Evolutionary conservation across 495 filamentous ascomycete genomes (phyloP), one percentile per base, ranked within the genome.

Genomic region (Tirmania nivea): DNA sequence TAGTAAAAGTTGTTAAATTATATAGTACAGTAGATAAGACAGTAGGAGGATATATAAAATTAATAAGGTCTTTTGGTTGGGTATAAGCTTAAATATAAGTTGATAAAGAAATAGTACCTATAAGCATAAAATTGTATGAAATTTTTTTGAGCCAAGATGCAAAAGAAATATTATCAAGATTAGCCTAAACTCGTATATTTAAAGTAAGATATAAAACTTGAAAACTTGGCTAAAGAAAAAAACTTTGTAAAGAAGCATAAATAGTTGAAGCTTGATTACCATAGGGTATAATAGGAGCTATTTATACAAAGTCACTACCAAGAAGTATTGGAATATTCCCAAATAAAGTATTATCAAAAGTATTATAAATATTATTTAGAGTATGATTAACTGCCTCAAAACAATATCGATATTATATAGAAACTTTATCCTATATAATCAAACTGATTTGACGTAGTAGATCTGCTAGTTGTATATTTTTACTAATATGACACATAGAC

Each of bases 401-500:
- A 17, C 2, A n/a, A 50, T 20, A 50, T 50, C 3, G n/a, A 31
- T 50, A 5, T 20, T 20, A 6, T 11, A 50, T 50, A 19, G 20
- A 52, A 42, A 53, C 52, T 17, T 53, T 35, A 47, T 53, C 35
- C 48, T 31, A 52, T n/a, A 31, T 52, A 35, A 51, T 17, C 14
- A 39, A 20, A 12, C 35, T 21, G 4, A 39, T n/a, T 39, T 52
- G 34, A n/a, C 21, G 42, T 47, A 59, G 35, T 14, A 51, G 37
- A 6, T 14, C 20, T 9, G 2, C 48, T 16, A 59, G 25, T 31
- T 36, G 19, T 34, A 20, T 54, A 21, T n/a, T n/a, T n/a, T n/a
- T n/a, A n/a, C n/a, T n/a, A n/a, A n/a, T 52, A 48, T 19, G 34
- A 50, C 51, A 59, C 21, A 51, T 52, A 16, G 39, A 54, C n/a